Base-by-base conservation (phyloP, 2,329 filamentous ascomycete species). In the Pseudogymnoascus sp. region DNA sequence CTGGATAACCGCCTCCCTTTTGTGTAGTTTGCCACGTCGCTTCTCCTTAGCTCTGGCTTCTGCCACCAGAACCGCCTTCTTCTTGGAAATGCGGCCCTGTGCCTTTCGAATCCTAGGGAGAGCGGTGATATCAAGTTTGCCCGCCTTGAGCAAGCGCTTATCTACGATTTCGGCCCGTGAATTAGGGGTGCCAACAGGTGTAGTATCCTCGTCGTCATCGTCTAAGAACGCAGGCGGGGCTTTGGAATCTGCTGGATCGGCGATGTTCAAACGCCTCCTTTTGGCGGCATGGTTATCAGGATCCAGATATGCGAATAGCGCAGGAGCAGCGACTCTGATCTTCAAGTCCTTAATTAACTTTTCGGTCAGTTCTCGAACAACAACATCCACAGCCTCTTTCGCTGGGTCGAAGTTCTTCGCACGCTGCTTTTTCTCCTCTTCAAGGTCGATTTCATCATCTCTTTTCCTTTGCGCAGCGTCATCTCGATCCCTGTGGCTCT, bases 401-500 rank as follows among this genome's bases (percentile, higher is more conserved):
- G 93, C 90, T n/a, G 94, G 93, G 73, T 99, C 93, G 66, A 97
- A 84, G 72, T 95, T 88, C 70, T 88, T 87, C 15, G 92, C 92
- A 60, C 93, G 82, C 68, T 93, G 88, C 70, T 86, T 87, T 77
- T 94, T 97, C 73, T 97, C 93, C 67, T 94, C 89, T 71, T 97
- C 92, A 6, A 93, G 72, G 71, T 97, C 93, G 58, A 87, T 82
- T 65, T 90, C 89, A 45, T 91, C 87, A 70, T 96, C 90, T 58
- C 82, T 85, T 61, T 83, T 83, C 48, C 84, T 76, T 62, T 86
- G 83, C 62, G 87, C 85, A 62, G 81, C 80, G 64, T 93, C 87
- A 39, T 86, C 87, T 69, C 84, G 82, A 62, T 84, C 82, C 65
- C 79, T 58, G 75, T 73, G 59, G 69, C 63, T 29, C 69, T 60